Evolutionary conservation across 768 basidiomycete genomes (phyloP).

Genomic region (Tremella mesenterica): DNA sequence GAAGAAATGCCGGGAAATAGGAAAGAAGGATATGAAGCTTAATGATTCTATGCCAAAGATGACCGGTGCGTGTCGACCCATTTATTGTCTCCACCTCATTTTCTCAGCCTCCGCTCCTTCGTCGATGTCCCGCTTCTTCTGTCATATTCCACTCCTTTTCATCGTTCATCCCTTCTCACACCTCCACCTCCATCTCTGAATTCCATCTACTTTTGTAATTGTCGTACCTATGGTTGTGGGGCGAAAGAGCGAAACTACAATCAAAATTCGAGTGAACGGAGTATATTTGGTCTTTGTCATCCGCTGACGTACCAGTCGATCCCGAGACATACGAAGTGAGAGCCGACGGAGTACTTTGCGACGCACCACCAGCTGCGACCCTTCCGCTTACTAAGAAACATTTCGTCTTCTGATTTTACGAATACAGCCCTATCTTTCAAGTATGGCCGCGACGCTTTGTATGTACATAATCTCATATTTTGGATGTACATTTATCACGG

Average conservation of each 20-base stretch:
- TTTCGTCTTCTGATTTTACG: constrained; percentile 74
- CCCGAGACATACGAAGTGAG: constrained; percentile 82
- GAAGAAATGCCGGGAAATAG: constrained; percentile 60
- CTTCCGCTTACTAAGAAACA: constrained; percentile 65
- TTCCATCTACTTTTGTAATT: background rate
- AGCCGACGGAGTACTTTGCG: constrained; percentile 68
- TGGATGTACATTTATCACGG: too few relatives aligned
- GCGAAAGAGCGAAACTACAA: background rate
- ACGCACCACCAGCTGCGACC: constrained; percentile 62
- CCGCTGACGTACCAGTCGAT: constrained; percentile 53
- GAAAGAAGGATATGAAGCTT: constrained; percentile 89
- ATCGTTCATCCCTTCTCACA: too few relatives aligned
- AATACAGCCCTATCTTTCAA: too few relatives aligned
- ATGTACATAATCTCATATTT: too few relatives aligned
- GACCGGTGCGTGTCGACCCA: constrained; percentile 43
- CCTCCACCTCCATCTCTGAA: too few relatives aligned
- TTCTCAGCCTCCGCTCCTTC: too few relatives aligned
- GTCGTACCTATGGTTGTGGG: too few relatives aligned
- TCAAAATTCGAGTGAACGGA: background rate
- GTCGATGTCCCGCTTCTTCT: too few relatives aligned
- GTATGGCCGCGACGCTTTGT: too few relatives aligned
- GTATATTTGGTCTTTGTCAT: background rate
- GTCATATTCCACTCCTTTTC: too few relatives aligned
- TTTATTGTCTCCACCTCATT: too few relatives aligned
- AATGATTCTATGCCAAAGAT: constrained; percentile 74